Conservation (phyloP, 768 basidiomycete species). For the Cubamyces sp. region DNA sequence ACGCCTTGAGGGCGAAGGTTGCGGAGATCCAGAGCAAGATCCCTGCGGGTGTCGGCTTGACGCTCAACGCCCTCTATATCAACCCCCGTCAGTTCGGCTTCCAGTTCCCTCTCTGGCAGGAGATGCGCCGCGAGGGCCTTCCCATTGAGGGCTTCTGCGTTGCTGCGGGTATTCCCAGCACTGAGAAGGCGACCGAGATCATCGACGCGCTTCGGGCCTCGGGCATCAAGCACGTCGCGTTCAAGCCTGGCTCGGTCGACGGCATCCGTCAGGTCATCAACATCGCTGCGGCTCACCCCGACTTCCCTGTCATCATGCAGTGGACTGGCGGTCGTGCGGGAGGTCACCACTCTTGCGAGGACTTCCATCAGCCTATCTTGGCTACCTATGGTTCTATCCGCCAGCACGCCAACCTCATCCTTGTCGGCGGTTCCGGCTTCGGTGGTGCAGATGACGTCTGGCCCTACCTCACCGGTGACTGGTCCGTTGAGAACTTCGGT, state of each 20-base stretch:
- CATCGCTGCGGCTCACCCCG: conserved; percentile 91
- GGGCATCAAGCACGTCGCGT: conserved; percentile 94
- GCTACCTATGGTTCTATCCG: conserved; percentile 90
- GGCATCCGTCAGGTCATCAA: conserved; percentile 97
- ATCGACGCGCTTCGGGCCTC: conserved; percentile 79
- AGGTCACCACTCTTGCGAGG: conserved; percentile 97
- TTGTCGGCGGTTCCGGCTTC: conserved; percentile 95
- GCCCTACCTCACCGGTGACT: conserved; percentile 96
- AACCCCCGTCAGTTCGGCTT: conserved; percentile 97
- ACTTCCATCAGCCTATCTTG: conserved; percentile 96
- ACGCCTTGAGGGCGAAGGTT: conserved; percentile 87
- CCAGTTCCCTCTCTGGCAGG: conserved; percentile 98
- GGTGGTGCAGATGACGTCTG: conserved; percentile 94
- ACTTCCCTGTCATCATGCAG: conserved; percentile 96
- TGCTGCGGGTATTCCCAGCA: conserved; percentile 94
- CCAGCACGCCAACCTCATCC: conserved; percentile 82
- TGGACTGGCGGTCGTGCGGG: conserved; percentile 99
- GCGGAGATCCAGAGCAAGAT: conserved; percentile 88
- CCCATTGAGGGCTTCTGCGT: conserved; percentile 99
- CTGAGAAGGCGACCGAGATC: conserved; percentile 97
- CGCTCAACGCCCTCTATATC: conserved; percentile 96
- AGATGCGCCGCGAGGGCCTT: conserved; percentile 93
- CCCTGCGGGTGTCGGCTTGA: conserved; percentile 88
- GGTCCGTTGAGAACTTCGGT: conserved; percentile 81
- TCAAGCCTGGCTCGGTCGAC: conserved; percentile 98